Percentiles rank a stretch among this genome's conserved stretches.
Evolutionary conservation across 2,329 filamentous ascomycete genomes (phyloP).

Genomic region (Ceratocystis albifundus): DNA sequence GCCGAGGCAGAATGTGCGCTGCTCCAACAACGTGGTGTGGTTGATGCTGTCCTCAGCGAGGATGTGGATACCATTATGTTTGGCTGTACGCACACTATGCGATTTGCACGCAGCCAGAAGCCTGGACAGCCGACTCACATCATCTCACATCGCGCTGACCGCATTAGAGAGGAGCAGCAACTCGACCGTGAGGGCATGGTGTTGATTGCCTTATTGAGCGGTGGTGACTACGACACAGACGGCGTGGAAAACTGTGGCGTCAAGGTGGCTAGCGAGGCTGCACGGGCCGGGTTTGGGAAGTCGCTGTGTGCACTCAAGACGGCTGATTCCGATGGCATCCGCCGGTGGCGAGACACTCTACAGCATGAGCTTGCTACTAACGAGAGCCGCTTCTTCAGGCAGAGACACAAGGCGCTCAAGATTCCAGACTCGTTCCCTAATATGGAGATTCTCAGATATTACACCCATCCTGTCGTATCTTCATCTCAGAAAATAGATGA

Average conservation of each 20-base stretch:
- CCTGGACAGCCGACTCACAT: slow-evolving; percentile 60
- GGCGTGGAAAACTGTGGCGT: slow-evolving; percentile 80
- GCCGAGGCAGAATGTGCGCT: slow-evolving; percentile 92
- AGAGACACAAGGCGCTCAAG: slow-evolving; percentile 57
- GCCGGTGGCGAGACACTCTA: slow-evolving; percentile 60
- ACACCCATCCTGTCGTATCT: slow-evolving; percentile 78
- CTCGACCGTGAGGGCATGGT: slow-evolving; percentile 85
- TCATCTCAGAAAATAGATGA: slow-evolving; percentile 43
- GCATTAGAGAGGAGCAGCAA: slow-evolving; percentile 41
- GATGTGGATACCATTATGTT: slow-evolving; percentile 98
- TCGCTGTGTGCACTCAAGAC: slow-evolving; percentile 56
- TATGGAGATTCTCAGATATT: slow-evolving; percentile 67
- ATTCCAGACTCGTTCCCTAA: slow-evolving; percentile 78
- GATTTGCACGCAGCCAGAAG: slow-evolving; percentile 38
- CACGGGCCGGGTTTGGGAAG: slow-evolving; percentile 72
- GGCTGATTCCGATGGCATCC: slow-evolving; percentile 48
- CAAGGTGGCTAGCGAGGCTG: slow-evolving; percentile 81
- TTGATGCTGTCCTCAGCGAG: slow-evolving; percentile 89
- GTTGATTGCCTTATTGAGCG: slow-evolving; percentile 84
- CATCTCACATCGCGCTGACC: slow-evolving; percentile 48
- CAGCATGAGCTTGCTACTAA: slow-evolving; percentile 71
- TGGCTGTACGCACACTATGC: slow-evolving; percentile 65
- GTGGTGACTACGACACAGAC: slow-evolving; percentile 83
- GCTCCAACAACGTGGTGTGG: slow-evolving; percentile 67
- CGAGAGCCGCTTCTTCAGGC: slow-evolving; percentile 66